Conservation (phyloP, 2,329 filamentous ascomycete genomes). For the Penicillium sp. region DNA sequence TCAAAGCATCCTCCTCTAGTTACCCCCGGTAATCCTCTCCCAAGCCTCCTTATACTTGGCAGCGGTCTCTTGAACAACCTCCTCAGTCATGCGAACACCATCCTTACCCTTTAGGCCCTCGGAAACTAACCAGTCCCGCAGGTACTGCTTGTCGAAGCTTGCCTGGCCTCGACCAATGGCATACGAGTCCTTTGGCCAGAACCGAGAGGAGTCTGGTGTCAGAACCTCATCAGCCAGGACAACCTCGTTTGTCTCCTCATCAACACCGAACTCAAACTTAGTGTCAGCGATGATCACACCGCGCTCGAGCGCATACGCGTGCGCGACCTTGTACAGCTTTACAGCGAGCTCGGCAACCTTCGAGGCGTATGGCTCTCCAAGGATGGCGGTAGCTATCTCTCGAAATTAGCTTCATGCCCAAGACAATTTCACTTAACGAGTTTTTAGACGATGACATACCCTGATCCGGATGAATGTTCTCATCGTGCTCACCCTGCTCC, state of each 20-base stretch:
- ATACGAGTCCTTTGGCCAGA: conserved; percentile 78
- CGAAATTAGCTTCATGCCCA: conserved; percentile 1
- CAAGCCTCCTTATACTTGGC: conserved; percentile 76
- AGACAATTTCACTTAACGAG: not conserved
- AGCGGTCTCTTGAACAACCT: conserved; percentile 68
- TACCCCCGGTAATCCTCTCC: conserved; percentile 64
- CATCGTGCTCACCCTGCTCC: conserved; percentile 73
- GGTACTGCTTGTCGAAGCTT: conserved; percentile 85
- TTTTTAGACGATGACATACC: conserved; percentile 41
- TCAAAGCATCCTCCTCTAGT: conserved; percentile 27
- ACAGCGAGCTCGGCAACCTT: conserved; percentile 67
- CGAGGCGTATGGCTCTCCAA: conserved; percentile 64
- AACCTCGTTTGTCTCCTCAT: conserved; percentile 64
- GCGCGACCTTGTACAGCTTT: conserved; percentile 60
- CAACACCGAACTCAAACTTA: conserved; percentile 75
- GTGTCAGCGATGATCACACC: conserved; percentile 78
- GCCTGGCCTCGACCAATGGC: conserved; percentile 72
- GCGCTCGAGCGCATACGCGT: conserved; percentile 49
- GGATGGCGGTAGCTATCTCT: conserved; percentile 55
- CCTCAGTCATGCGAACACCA: conserved; percentile 69
- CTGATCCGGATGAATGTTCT: conserved; percentile 76
- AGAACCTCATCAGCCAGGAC: conserved; percentile 82
- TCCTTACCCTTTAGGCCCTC: conserved; percentile 74
- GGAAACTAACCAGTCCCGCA: conserved; percentile 77
- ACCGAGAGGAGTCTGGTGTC: conserved; percentile 79